Base-by-base conservation (phyloP, 371 early-diverging fungal species). In the Capniomyces stellatus region DNA sequence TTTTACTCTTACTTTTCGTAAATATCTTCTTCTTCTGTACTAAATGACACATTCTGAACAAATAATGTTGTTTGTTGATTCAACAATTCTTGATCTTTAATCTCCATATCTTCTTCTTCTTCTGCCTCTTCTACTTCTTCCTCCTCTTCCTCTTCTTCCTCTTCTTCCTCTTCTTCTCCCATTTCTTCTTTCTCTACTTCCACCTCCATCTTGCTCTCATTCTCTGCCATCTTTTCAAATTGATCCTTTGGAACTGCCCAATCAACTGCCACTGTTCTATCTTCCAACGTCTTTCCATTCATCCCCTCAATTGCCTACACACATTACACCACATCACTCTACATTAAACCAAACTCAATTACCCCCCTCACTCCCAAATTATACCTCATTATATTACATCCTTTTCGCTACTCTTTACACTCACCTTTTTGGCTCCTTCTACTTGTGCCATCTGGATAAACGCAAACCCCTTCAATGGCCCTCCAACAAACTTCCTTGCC, bases 31-130 rank as follows among this genome's bases (percentile, higher is more conserved):
- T 91, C 84, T 10, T 79, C 82, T 0, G 87, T 78, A 29, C 91
- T 93, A 58, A 90, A 94, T 28, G 84, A 73, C 47, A 95, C 62
- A 64, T 95, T 95, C 44, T 93, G 78, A 29, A 95, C 72, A 65
- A 95, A 95, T 28, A 94, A 72, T 1, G 95, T 94, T 53, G 79
- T 76, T 24, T 81, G 84, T 46, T 69, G 72, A 24, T 71, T 39
- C 48, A 52, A 67, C 10, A 62, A 58, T 31, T 71, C 72, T 43
- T 65, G 54, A 27, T 65, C 52, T 19, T 58, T 61, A 0, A 71
- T 70, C 12, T 55, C 57, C 2, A 50, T 49, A 0, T 66, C 71
- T 3, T 63, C 69, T 1, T 68, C 71, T 3, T 69, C 69, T 0
- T 57, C 59, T 6, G 61, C 66, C 39, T 69, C 61, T 31, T 62